These are phyloP conservation scores for Penicillium subrubescens DNA, from an alignment of 495 filamentous ascomycete genomes.

Conservation along the genomic window DNA sequence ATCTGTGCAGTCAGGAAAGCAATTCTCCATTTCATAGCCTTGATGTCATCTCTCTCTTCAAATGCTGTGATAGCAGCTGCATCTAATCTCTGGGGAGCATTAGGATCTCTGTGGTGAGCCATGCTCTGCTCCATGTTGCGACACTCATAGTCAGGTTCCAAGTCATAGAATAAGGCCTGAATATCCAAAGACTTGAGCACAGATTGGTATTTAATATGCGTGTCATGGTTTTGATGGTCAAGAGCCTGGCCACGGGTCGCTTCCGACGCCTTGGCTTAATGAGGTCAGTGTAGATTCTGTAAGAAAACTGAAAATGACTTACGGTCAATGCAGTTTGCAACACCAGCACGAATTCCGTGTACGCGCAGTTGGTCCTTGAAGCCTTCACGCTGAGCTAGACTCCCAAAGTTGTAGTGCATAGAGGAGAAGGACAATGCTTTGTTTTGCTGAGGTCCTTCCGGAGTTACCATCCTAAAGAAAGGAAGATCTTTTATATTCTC, in stretches of 20 bases:
- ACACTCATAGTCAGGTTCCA: background rate
- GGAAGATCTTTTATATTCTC: background rate
- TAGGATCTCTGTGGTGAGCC: background rate
- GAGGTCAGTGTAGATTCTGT: background rate
- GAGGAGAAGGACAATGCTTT: background rate
- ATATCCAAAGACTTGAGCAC: conserved; percentile 21
- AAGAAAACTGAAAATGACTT: background rate
- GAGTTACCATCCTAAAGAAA: background rate
- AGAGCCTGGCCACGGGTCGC: conserved; percentile 17
- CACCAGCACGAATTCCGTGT: conserved; percentile 15
- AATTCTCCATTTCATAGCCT: background rate
- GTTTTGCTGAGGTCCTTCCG: background rate
- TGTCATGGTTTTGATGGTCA: conserved; percentile 19
- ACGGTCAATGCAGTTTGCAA: conserved; percentile 1
- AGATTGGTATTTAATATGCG: conserved; percentile 25
- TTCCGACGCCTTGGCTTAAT: conserved; percentile 20
- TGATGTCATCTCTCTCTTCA: background rate
- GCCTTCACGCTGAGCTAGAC: conserved; percentile 9
- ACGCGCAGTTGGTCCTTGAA: conserved; percentile 16
- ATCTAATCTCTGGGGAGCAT: background rate
- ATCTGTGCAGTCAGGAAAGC: background rate
- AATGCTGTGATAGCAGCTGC: background rate
- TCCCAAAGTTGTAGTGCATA: conserved; percentile 18
- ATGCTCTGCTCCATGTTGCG: background rate
- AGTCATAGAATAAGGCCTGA: conserved; percentile 16